Evolutionary conservation across 768 basidiomycete species (phyloP).

Genomic region (Calocera viscosa): DNA sequence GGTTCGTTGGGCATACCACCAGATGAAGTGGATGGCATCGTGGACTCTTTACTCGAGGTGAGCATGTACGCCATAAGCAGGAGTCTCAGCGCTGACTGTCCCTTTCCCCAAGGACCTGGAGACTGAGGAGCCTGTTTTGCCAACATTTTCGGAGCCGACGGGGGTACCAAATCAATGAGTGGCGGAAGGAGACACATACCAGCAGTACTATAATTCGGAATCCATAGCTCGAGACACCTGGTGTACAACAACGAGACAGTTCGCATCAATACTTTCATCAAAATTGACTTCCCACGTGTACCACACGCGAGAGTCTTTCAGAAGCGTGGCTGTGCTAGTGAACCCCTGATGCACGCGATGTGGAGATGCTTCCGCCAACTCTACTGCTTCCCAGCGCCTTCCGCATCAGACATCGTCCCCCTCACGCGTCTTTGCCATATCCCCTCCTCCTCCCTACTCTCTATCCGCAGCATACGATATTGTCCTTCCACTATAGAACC

Average conservation of each 20-base stretch:
- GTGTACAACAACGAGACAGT: no score
- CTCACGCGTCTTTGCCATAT: background rate
- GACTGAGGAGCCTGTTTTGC: conserved; percentile 43
- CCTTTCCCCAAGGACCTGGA: conserved; percentile 52
- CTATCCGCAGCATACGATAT: background rate
- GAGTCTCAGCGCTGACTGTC: background rate
- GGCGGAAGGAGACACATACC: background rate
- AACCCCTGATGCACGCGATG: background rate
- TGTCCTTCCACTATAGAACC: no score
- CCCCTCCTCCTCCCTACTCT: background rate
- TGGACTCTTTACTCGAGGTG: conserved; percentile 77
- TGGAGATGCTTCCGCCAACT: background rate
- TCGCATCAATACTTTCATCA: no score
- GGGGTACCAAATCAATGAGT: background rate
- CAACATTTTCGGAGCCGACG: background rate
- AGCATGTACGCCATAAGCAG: conserved; percentile 14
- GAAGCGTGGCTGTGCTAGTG: background rate
- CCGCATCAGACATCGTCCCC: background rate
- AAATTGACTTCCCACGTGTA: no score
- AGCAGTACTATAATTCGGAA: no score
- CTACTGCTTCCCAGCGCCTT: background rate
- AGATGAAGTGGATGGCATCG: conserved; percentile 76
- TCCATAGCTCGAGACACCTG: no score
- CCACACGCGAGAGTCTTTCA: background rate
- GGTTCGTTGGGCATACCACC: conserved; percentile 79